Evolutionary conservation across 371 early-diverging fungal species (phyloP), one percentile per base, ranked within the genome.

Genomic region (Amoeboradix gromovi): DNA sequence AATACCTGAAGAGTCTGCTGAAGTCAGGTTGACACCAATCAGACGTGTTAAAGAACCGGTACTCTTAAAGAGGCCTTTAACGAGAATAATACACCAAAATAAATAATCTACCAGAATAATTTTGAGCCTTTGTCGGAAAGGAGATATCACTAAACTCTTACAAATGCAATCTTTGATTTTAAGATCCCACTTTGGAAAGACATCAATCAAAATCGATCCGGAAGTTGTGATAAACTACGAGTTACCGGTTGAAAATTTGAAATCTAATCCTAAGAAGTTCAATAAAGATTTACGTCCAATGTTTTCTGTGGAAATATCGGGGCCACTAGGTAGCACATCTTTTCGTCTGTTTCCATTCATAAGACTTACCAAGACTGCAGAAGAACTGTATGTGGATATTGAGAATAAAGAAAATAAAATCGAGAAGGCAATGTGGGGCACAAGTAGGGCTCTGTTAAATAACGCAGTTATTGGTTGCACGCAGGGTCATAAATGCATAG

Each of bases 401-500:
- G 48, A 48, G 48, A 48, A 48, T 48, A 22, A 5, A 48, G 5
- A 5, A 48, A 48, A 48, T 22, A 48, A 48, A 48, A 48, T 48
- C 5, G 48, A 48, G 48, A 48, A 48, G 80, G 84, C 22, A 66
- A 91, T 89, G 91, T 95, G 96, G 96, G 96, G 96, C 68, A 94
- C 96, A 1, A 90, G 92, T 1, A 80, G 93, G 67, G 86, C 89
- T 17, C 77, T 90, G 66, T 82, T 94, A 66, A 83, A 83, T 66
- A 90, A 89, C 77, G 85, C 87, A 70, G 86, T 94, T 32, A 78
- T 78, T 2, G 96, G 94, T 28, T 93, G 93, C 0, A 83, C 86
- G 2, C 93, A 94, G 69, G 97, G 94, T 0, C 90, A 83, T 74
- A 84, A 80, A 16, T 81, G 90, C 0, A 84, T 87, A 27, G 72